Evolutionary conservation across 148 eudicot species (phyloP).

Genomic region (Amaranthus palmeri): DNA sequence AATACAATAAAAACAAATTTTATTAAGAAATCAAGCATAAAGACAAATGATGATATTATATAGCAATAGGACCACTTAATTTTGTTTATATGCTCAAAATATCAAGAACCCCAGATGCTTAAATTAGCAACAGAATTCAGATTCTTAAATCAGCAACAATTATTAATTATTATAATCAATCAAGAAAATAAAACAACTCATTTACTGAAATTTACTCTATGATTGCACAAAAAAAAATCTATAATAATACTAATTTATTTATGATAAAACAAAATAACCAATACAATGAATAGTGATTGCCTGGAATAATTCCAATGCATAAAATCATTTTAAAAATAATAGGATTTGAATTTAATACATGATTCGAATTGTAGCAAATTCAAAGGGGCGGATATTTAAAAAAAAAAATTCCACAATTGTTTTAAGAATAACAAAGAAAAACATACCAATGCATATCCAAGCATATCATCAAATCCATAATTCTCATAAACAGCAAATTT

Average conservation of each 20-base stretch:
- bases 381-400: too few species aligned
- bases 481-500: neutral
- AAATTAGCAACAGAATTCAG: neutral
- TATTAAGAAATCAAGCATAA: too few species aligned
- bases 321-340: neutral
- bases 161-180: neutral
- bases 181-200: neutral
- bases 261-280: neutral
- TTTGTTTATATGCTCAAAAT: neutral
- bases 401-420: neutral
- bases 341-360: too few species aligned
- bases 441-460: conserved; percentile 25
- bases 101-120: neutral
- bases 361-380: neutral
- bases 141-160: neutral
- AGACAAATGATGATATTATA: too few species aligned
- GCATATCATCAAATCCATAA: conserved; percentile 5
- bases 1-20: too few species aligned
- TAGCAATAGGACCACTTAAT: neutral
- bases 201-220: neutral
- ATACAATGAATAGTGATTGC: neutral
- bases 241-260: neutral
- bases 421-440: neutral
- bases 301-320: neutral
- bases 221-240: neutral